Base-by-base conservation (phyloP, 371 early-diverging fungal genomes). In the Paraphysoderma sedebokerense region DNA sequence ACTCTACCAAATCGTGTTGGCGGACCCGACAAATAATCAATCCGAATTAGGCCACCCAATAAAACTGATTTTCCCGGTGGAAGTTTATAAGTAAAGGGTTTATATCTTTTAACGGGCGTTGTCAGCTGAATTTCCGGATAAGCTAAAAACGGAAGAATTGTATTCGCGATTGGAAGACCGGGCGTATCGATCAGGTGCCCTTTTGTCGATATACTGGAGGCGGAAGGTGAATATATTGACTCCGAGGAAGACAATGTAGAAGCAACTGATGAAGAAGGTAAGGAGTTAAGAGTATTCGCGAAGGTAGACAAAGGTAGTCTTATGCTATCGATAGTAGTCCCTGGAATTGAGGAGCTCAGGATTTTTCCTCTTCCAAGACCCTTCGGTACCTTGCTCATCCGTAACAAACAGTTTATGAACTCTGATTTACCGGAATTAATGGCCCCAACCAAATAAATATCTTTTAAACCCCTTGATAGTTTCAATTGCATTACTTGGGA, bases 381-480 rank as follows among this genome's bases (percentile, higher is more conserved):
- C 20, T 42, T 42, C 12, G 42, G 42, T 28, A 24, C 28, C 42
- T 20, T 6, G 1, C 28, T 31, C 26, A 42, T 42, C 29, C 42
- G 42, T 17, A 29, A 31, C 26, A 42, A 31, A 31, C 42, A 42
- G 42, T 42, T 42, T 28, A 42, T 4, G 6, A 42, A 26, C 42
- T 42, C 42, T 28, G 42, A 24, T 19, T 42, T 42, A 31, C 42
- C 42, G 42, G 20, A 28, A 15, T 42, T 42, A 31, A 31, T 42
- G 26, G 5, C 5, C 5, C 42, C 42, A 8, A 42, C 29, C 26
- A 42, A 8, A 31, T 42, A 42, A 8, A 42, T 12, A 20, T 42
- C 42, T 12, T 31, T 28, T 8, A 42, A 20, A 19, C 7, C 15
- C 17, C 31, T 17, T 20, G 17, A 17, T 8, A 6, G 6, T 7